These are phyloP conservation scores for Kwoniella europaea DNA, from an alignment of 768 basidiomycete genomes.

Conservation along the genomic window DNA sequence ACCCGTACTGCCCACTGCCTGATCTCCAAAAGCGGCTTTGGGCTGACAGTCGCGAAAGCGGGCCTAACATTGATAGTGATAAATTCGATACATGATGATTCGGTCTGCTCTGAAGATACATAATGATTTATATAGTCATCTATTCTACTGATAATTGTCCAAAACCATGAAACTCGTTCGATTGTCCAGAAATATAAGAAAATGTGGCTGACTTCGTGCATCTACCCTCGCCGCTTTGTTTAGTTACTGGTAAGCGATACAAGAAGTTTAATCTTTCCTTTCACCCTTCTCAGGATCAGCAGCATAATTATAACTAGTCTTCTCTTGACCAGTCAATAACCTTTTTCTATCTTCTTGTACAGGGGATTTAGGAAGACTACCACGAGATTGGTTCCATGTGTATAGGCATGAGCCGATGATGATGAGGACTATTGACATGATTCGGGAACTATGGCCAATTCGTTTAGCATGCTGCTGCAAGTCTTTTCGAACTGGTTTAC, in stretches of 20 bases:
- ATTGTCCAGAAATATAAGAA: background rate
- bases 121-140: background rate
- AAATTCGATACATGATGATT: background rate
- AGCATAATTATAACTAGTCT: conserved; percentile 6
- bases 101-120: background rate
- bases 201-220: too few species aligned
- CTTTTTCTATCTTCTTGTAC: conserved; percentile 16
- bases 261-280: conserved; percentile 7
- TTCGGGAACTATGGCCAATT: conserved; percentile 20
- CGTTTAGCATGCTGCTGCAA: background rate
- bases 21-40: too few species aligned
- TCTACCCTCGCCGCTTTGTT: too few species aligned
- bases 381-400: conserved; percentile 32
- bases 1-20: too few species aligned
- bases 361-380: conserved; percentile 2
- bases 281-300: conserved; percentile 18
- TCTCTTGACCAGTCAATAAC: conserved; percentile 17
- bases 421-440: conserved; percentile 38
- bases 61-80: too few species aligned
- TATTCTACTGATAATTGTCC: background rate
- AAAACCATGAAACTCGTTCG: background rate
- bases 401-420: conserved; percentile 30
- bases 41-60: too few species aligned
- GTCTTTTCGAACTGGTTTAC: too few species aligned
- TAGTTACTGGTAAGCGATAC: too few species aligned